These are phyloP conservation scores for Castanea crenata DNA, from an alignment of 306 rosid species.

Conservation along the genomic window DNA sequence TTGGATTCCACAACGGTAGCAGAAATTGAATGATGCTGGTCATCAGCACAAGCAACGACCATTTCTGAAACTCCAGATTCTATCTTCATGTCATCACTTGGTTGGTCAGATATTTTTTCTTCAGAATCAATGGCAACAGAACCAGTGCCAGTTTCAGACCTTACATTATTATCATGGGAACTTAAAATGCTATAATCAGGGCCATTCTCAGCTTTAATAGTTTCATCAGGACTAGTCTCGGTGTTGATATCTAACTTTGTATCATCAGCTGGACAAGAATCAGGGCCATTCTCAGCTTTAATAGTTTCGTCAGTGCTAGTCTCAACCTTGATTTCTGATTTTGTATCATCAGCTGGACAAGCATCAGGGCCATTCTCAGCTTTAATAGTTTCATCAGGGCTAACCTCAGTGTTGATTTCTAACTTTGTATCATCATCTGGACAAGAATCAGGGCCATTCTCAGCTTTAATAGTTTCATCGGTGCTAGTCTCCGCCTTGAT, in stretches of 20 bases:
- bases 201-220: not conserved
- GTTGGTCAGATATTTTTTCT: constrained; percentile 9
- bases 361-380: not conserved
- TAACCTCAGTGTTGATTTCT: not conserved
- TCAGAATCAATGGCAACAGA: constrained; percentile 14
- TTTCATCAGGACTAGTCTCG: constrained; percentile 1
- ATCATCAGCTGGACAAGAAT: constrained; percentile 2
- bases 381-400: constrained; percentile 1
- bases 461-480: not conserved
- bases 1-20: not conserved
- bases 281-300: not conserved
- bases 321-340: constrained; percentile 3
- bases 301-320: not conserved
- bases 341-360: no score
- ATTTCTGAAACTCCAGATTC: constrained; percentile 17
- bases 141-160: constrained; percentile 10
- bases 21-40: constrained; percentile 9
- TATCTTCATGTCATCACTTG: constrained; percentile 1
- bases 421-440: not conserved
- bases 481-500: not conserved
- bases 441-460: not conserved
- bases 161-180: constrained; percentile 12
- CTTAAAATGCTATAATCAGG: constrained; percentile 4
- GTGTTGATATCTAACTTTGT: constrained; percentile 3
- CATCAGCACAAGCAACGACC: constrained; percentile 14